Conservation (phyloP, 345 rosid species). For the Garcia nutans region DNA sequence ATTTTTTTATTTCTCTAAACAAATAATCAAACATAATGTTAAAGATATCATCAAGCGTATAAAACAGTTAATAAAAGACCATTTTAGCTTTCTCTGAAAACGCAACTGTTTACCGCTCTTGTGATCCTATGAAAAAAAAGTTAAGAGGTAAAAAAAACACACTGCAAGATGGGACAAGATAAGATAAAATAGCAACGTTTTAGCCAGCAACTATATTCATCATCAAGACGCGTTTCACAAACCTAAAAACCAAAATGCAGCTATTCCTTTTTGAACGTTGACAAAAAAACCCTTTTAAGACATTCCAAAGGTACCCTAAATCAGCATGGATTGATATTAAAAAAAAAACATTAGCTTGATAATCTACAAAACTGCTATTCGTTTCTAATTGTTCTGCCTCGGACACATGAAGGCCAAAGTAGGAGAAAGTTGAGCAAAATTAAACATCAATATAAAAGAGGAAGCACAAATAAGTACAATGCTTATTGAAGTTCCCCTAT, state of each 20-base stretch:
- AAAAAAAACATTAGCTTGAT: background rate
- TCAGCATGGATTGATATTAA: background rate
- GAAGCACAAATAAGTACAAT: background rate
- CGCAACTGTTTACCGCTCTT: too few relatives aligned
- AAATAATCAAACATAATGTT: too few relatives aligned
- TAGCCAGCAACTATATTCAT: background rate
- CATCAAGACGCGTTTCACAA: background rate
- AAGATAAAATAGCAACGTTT: too few relatives aligned
- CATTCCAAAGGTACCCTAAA: background rate
- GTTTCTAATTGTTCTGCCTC: background rate
- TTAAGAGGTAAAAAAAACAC: too few relatives aligned
- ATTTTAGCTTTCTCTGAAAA: too few relatives aligned
- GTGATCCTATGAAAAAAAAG: too few relatives aligned
- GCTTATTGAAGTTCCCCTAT: background rate
- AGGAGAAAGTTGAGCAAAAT: background rate
- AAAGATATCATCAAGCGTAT: too few relatives aligned
- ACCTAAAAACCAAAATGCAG: background rate
- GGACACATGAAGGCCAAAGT: background rate
- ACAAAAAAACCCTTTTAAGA: background rate
- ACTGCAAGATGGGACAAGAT: too few relatives aligned
- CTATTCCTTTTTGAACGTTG: background rate
- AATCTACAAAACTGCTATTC: background rate
- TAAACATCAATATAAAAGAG: background rate
- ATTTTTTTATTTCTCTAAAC: too few relatives aligned
- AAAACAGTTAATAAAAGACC: too few relatives aligned